These are phyloP conservation scores for Cucurbitaria berberidis DNA, from an alignment of 2,329 filamentous ascomycete species.

Conservation along the genomic window DNA sequence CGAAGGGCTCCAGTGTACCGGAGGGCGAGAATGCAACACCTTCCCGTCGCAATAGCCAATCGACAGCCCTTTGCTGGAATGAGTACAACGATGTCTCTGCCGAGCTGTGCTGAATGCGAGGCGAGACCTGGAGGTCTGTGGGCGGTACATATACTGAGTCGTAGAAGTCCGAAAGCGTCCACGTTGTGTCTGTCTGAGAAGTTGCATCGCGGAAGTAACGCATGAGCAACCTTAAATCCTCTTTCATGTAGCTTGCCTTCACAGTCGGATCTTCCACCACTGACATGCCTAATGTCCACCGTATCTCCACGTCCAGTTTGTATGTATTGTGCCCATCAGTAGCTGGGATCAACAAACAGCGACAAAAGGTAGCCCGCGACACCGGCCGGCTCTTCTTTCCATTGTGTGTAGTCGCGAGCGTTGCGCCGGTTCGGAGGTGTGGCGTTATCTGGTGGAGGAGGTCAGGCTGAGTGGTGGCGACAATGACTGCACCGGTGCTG, in stretches of 20 bases:
- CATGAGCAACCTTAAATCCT: slow-evolving; percentile 34
- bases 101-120: slow-evolving; percentile 36
- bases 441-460: slow-evolving; percentile 25
- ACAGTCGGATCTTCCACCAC: slow-evolving; percentile 30
- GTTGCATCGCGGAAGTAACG: slow-evolving; percentile 27
- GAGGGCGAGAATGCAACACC: slow-evolving; percentile 57
- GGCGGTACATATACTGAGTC: slow-evolving; percentile 69
- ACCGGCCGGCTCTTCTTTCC: slow-evolving; percentile 25
- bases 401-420: slow-evolving; percentile 21
- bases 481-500: slow-evolving; percentile 21
- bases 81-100: slow-evolving; percentile 64
- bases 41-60: slow-evolving; percentile 74
- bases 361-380: slow-evolving; percentile 33
- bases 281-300: slow-evolving; percentile 38
- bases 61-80: slow-evolving; percentile 73
- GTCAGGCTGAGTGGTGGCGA: slow-evolving; percentile 21
- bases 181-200: slow-evolving; percentile 33
- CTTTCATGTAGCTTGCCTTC: slow-evolving; percentile 22
- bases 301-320: slow-evolving; percentile 32
- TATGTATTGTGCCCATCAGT: slow-evolving; percentile 6
- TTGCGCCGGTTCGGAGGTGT: slow-evolving; percentile 29
- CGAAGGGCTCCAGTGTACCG: slow-evolving; percentile 16
- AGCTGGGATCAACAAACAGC: slow-evolving; percentile 26
- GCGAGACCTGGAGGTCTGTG: slow-evolving; percentile 46
- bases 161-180: slow-evolving; percentile 69